A percentile compares a stretch with the other conserved stretches of the same genome.
Conservation (phyloP, 2,329 filamentous ascomycete species). For the Colletotrichum sublineola region DNA sequence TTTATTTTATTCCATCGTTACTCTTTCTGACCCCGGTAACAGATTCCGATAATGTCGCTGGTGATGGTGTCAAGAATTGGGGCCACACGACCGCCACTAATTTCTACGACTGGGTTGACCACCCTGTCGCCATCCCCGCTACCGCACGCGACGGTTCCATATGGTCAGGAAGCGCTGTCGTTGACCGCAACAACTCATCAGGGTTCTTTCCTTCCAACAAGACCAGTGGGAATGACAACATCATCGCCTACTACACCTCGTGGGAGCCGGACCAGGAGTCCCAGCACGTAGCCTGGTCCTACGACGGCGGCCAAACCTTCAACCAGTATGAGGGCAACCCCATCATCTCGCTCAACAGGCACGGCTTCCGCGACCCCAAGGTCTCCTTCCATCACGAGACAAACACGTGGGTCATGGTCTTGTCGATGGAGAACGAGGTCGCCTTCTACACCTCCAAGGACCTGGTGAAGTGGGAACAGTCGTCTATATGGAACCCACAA, state of each 20-base stretch:
- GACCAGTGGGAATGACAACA: slow-evolving; percentile 59
- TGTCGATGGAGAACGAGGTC: slow-evolving; percentile 70
- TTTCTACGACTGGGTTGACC: slow-evolving; percentile 74
- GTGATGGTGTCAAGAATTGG: slow-evolving; percentile 70
- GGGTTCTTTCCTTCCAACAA: slow-evolving; percentile 72
- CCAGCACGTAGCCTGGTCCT: slow-evolving; percentile 73
- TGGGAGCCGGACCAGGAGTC: slow-evolving; percentile 59
- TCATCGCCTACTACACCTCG: slow-evolving; percentile 65
- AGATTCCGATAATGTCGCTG: slow-evolving; percentile 57
- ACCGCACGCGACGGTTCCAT: slow-evolving; percentile 59
- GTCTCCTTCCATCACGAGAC: slow-evolving; percentile 68
- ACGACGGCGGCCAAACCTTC: slow-evolving; percentile 73
- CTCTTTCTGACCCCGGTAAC: neutral
- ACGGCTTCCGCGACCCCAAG: slow-evolving; percentile 75
- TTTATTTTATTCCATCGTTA: neutral
- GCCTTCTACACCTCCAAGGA: slow-evolving; percentile 73
- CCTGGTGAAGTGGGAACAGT: slow-evolving; percentile 67
- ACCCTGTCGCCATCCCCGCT: slow-evolving; percentile 71
- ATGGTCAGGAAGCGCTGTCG: slow-evolving; percentile 68
- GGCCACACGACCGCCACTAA: slow-evolving; percentile 74
- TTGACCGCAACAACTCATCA: slow-evolving; percentile 74
- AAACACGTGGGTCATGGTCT: slow-evolving; percentile 67
- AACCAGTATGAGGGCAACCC: slow-evolving; percentile 71
- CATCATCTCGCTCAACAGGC: slow-evolving; percentile 66
- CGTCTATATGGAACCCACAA: slow-evolving; percentile 37